Evolutionary conservation across 2,329 filamentous ascomycete genomes (phyloP).

Genomic region (Venturia carpophila): DNA sequence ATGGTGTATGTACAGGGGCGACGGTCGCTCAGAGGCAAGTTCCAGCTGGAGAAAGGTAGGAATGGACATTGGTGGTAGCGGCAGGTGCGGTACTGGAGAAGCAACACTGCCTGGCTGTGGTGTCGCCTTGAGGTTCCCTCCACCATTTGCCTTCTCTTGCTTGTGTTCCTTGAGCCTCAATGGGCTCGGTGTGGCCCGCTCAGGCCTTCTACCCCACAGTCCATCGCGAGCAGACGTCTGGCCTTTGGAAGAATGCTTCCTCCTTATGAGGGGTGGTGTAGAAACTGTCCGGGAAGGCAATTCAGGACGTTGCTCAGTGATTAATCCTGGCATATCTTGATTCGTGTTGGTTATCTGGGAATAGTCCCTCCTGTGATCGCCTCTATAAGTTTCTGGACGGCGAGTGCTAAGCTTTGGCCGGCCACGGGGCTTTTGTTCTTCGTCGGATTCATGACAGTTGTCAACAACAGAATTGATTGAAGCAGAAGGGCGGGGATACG

Average conservation of each 20-base stretch:
- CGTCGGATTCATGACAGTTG: constrained; percentile 23
- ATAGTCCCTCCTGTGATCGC: background rate
- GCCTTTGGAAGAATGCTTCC: constrained; percentile 17
- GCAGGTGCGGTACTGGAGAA: constrained; percentile 28
- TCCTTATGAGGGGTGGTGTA: constrained; percentile 10
- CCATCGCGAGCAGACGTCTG: constrained; percentile 20
- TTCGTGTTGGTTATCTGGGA: background rate
- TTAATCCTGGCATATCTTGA: background rate
- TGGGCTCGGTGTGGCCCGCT: constrained; percentile 26
- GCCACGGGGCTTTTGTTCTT: constrained; percentile 1
- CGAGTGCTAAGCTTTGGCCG: constrained; percentile 2
- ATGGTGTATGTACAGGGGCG: constrained; percentile 56
- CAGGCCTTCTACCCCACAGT: constrained; percentile 30
- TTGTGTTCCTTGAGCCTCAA: constrained; percentile 30
- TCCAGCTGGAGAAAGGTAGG: constrained; percentile 60
- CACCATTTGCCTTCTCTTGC: constrained; percentile 11
- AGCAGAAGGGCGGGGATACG: constrained; percentile 22
- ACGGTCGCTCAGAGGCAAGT: constrained; percentile 52
- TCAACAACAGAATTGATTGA: constrained; percentile 21
- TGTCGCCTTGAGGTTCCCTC: constrained; percentile 7
- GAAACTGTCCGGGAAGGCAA: constrained; percentile 11
- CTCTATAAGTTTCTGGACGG: constrained; percentile 1
- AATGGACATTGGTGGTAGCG: constrained; percentile 52
- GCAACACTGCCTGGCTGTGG: constrained; percentile 28
- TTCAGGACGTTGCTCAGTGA: background rate